Evolutionary conservation across 495 filamentous ascomycete species (phyloP), one percentile per base, ranked within the genome.

Genomic region (Xylona heveae): DNA sequence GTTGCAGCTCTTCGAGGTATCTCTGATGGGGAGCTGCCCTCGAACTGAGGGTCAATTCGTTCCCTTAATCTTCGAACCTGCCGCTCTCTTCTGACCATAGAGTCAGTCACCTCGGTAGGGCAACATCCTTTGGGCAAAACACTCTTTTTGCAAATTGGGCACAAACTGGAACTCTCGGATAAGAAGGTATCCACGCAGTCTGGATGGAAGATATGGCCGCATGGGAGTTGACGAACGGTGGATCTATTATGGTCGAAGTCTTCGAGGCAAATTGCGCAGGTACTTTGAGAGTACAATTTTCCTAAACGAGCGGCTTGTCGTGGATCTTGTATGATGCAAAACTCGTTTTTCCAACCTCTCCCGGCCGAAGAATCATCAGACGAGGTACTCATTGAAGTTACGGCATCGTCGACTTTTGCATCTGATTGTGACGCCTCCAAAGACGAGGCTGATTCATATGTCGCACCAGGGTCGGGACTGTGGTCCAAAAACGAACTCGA

Each of bases 131-230:
- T 44, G 2, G 76, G 63, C 3, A 93, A 52, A 36, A 79, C 74
- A 27, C 61, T 72, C 28, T 67, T 61, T 44, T 92, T 93, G 57
- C 85, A 95, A 31, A 91, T 51, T 1, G 85, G 85, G 43, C 85
- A 95, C 8, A 90, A 60, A 24, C 72, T 78, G 46, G 73, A 82
- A 42, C 64, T 67, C 24, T 65, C 54, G 29, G 57, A 53, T 25
- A 94, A 56, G 40, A 81, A 84, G 7, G 64, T 56, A 45, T 94
- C 82, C 41, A 95, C 79, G 48, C 85, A 95, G 25, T 71, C 71
- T 2, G 79, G 71, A 34, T 95, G 82, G 52, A 81, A 95, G 35
- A 93, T 83, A 46, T 95, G 85, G 0, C 74, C 66, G 40, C 85
- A 95, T 0, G 78, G 72, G 3, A 94, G 58, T 48, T 90, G 78